Conservation (phyloP, 768 basidiomycete genomes). For the Pisolithus tinctorius region DNA sequence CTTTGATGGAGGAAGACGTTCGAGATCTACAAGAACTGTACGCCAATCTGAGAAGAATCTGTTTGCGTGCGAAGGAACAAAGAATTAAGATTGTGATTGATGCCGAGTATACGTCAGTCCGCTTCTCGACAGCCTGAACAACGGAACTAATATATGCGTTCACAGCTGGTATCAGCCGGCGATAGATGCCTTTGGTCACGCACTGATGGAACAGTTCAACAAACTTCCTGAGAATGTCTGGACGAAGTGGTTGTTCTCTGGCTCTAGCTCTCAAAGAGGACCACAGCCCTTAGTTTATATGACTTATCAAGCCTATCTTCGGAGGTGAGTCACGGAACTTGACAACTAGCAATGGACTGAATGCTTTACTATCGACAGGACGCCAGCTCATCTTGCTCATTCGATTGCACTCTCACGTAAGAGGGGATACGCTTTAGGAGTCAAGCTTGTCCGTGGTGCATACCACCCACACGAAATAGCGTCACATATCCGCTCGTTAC, state of each 20-base stretch:
- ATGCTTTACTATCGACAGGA: constrained; percentile 33
- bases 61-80: constrained; percentile 50
- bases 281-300: constrained; percentile 71
- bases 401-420: constrained; percentile 58
- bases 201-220: constrained; percentile 80
- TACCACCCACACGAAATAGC: constrained; percentile 76
- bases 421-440: constrained; percentile 70
- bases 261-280: not conserved
- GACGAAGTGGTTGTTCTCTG: constrained; percentile 2
- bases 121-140: not conserved
- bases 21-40: constrained; percentile 54
- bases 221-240: constrained; percentile 18
- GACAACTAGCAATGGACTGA: not conserved
- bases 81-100: constrained; percentile 74
- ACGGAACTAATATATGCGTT: not conserved
- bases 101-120: constrained; percentile 67
- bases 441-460: constrained; percentile 91
- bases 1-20: constrained; percentile 51
- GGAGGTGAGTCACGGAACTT: constrained; percentile 38
- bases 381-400: constrained; percentile 56
- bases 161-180: constrained; percentile 66
- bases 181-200: constrained; percentile 70
- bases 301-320: constrained; percentile 87
- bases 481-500: constrained; percentile 30
- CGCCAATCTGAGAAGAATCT: constrained; percentile 57